A percentile compares a stretch with the other conserved stretches of the same genome.
These are phyloP conservation scores for Sporothrix luriei DNA, from an alignment of 2,329 filamentous ascomycete species.

Conservation along the genomic window DNA sequence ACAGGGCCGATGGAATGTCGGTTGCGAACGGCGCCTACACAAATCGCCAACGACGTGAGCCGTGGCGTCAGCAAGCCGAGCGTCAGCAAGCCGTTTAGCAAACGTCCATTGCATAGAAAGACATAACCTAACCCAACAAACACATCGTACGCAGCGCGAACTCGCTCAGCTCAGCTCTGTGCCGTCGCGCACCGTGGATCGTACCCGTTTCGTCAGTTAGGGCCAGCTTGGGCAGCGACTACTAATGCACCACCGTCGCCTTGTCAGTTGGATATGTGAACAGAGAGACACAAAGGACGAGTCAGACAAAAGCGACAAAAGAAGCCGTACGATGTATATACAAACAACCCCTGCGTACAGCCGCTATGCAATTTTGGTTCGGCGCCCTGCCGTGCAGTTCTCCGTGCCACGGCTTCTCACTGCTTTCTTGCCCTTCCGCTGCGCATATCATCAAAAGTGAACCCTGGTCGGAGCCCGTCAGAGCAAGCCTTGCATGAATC, in stretches of 20 bases:
- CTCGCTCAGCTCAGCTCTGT: too few relatives aligned
- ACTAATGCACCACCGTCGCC: too few relatives aligned
- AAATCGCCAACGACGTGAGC: neutral
- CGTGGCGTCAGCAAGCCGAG: neutral
- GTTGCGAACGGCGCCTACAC: too few relatives aligned
- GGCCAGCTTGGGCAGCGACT: too few relatives aligned
- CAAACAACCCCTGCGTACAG: neutral
- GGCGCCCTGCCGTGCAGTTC: neutral
- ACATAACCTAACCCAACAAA: too few relatives aligned
- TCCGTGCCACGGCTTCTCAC: neutral
- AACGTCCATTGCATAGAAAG: too few relatives aligned
- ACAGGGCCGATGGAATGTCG: too few relatives aligned
- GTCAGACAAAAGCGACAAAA: too few relatives aligned
- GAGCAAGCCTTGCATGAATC: neutral
- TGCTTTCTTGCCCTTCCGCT: neutral
- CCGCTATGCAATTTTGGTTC: neutral
- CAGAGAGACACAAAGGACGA: too few relatives aligned
- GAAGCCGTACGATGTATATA: neutral
- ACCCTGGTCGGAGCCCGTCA: neutral
- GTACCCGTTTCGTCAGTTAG: constrained; percentile 7
- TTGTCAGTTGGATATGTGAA: too few relatives aligned
- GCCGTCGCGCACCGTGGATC: constrained; percentile 10
- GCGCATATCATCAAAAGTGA: neutral
- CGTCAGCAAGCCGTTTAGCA: neutral
- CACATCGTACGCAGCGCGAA: too few relatives aligned